Conservation (phyloP, 495 filamentous ascomycete genomes). For the Penicillium chermesinum region DNA sequence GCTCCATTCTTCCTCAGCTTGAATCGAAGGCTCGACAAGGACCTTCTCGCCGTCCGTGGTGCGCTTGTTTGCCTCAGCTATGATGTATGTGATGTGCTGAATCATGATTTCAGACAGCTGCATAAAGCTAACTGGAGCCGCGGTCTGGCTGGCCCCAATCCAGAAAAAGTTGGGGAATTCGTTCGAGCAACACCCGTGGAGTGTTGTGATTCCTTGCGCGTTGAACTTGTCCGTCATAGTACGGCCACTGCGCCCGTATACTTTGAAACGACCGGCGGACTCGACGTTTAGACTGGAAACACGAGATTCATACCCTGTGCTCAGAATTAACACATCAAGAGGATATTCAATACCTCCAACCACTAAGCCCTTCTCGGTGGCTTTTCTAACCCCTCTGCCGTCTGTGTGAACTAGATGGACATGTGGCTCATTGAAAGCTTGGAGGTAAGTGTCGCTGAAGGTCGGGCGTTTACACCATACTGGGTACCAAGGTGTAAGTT, state of each 20-base stretch:
- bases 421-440: conserved; percentile 27
- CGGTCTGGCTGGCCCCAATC: conserved; percentile 33
- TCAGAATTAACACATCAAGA: conserved; percentile 36
- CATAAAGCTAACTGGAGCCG: conserved; percentile 33
- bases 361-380: conserved; percentile 23
- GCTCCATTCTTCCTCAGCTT: too few relatives aligned
- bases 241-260: conserved; percentile 37
- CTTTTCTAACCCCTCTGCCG: conserved; percentile 14
- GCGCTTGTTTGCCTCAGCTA: conserved; percentile 28
- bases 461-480: conserved; percentile 29
- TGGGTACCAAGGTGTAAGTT: conserved; percentile 30
- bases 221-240: conserved; percentile 44
- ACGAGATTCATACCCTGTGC: conserved; percentile 29
- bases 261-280: conserved; percentile 32
- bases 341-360: conserved; percentile 24
- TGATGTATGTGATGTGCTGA: conserved; percentile 40
- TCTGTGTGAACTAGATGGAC: conserved; percentile 27
- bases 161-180: conserved; percentile 54
- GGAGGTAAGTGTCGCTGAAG: conserved; percentile 30
- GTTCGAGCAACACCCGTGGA: conserved; percentile 41
- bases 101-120: conserved; percentile 34
- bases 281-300: conserved; percentile 16
- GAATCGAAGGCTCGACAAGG: too few relatives aligned
- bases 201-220: conserved; percentile 23
- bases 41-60: too few relatives aligned